These are phyloP conservation scores for Xylariaceae sp. DNA, from an alignment of 2,329 filamentous ascomycete genomes.

Conservation along the genomic window DNA sequence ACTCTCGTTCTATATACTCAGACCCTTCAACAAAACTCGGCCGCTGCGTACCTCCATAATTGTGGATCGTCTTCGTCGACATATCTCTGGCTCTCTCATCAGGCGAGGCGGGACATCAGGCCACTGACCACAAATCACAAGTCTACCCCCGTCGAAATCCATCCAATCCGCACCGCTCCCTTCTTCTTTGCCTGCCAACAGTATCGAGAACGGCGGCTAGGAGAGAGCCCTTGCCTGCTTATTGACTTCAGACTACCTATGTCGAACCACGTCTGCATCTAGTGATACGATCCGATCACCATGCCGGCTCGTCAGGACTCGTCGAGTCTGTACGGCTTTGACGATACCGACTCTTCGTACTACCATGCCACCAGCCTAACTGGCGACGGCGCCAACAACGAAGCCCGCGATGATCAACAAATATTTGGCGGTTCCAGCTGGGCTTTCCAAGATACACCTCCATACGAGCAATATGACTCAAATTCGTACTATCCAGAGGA, in stretches of 20 bases:
- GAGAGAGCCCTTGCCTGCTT: constrained; percentile 7
- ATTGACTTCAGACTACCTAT: constrained; percentile 22
- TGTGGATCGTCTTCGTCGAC: no score
- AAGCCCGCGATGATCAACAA: constrained; percentile 21
- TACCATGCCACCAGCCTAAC: constrained; percentile 25
- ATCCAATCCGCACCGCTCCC: constrained; percentile 2
- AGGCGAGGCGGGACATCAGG: constrained; percentile 13
- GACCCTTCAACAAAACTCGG: no score
- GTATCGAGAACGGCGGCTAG: constrained; percentile 11
- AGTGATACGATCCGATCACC: constrained; percentile 25
- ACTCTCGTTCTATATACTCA: no score
- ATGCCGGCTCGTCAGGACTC: constrained; percentile 35
- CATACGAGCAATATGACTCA: constrained; percentile 43
- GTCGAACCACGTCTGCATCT: constrained; percentile 34
- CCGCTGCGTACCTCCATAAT: no score
- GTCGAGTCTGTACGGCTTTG: constrained; percentile 42
- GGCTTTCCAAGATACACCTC: constrained; percentile 46
- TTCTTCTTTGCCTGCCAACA: constrained; percentile 4
- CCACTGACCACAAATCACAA: constrained; percentile 10
- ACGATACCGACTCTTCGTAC: constrained; percentile 35
- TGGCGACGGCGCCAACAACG: constrained; percentile 9
- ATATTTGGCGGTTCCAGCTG: constrained; percentile 42
- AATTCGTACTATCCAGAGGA: constrained; percentile 33
- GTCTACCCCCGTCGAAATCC: background rate
- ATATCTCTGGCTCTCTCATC: constrained; percentile 3